Base-by-base conservation (phyloP, 83 land plant genomes). In the Thuja plicata region DNA sequence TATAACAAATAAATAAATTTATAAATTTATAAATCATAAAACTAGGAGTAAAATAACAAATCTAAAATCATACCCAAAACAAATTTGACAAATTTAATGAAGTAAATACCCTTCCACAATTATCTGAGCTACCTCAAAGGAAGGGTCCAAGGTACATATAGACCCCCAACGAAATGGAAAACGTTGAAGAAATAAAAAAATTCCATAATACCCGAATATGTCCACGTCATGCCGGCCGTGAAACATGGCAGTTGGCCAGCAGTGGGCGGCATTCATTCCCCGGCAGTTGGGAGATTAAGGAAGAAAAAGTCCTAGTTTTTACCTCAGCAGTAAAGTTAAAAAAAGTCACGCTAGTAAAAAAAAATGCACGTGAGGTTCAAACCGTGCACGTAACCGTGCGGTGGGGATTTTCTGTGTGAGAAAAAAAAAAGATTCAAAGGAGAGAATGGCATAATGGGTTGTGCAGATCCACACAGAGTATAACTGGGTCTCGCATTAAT, bases 361-460 rank as follows among this genome's bases (percentile, higher is more conserved):
- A 76, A 76, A 76, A 34, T 76, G 79, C 79, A 76, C 79, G 79
- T 76, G 79, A 76, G 79, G 79, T 15, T 35, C 38, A 76, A 76
- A 76, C 79, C 79, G 79, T 76, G 79, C 79, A 76, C 79, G 79
- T 76, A 76, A 76, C 79, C 79, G 79, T 76, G 79, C 79, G 79
- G 34, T 35, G 79, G 79, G 79, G 79, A 76, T 32, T 32, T 76
- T 76, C 32, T 76, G 79, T 34, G 37, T 32, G 78, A 0, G 38
- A 7, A 1, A 35, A 35, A 35, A 35, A 11, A 34, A 0, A 35
- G 38, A 32, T 76, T 76, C 79, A 76, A 35, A 40, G 15, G 38
- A 34, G 79, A 37, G 79, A 76, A 76, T 76, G 79, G 79, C 79
- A 32, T 76, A 76, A 12, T 76, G 79, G 79, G 79, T 76, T 76